Evolutionary conservation across 2,329 filamentous ascomycete genomes (phyloP).

Genomic region (Sclerotinia borealis): DNA sequence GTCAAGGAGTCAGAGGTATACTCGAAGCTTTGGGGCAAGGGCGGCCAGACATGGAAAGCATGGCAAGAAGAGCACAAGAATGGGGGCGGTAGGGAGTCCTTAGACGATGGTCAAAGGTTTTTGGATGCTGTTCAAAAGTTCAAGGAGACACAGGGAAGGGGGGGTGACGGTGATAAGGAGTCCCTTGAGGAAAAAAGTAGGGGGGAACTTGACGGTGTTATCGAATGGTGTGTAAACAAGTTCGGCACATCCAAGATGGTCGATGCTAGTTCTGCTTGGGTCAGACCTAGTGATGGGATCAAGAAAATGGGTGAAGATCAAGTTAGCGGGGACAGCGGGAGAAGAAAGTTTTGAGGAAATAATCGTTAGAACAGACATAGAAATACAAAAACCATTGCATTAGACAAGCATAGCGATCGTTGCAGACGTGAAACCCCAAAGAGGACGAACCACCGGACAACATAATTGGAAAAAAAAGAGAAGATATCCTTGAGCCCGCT

Average conservation of each 20-base stretch:
- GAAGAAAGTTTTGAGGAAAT: constrained; percentile 16
- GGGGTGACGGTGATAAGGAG: constrained; percentile 9
- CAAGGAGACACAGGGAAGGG: constrained; percentile 6
- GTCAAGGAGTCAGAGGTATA: constrained; percentile 36
- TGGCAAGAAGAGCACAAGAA: constrained; percentile 1
- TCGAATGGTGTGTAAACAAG: constrained; percentile 39
- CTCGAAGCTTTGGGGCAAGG: constrained; percentile 30
- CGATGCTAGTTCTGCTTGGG: constrained; percentile 37
- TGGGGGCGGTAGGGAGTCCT: constrained; percentile 4
- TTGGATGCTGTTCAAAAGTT: constrained; percentile 34
- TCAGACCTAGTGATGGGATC: constrained; percentile 16
- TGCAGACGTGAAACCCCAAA: constrained; percentile 23
- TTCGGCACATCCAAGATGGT: constrained; percentile 38
- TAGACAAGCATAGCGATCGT: constrained; percentile 23
- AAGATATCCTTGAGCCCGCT: constrained; percentile 13
- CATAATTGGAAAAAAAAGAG: constrained; percentile 13
- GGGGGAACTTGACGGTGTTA: constrained; percentile 37
- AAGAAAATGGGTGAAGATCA: constrained; percentile 13
- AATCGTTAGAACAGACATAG: constrained; percentile 6
- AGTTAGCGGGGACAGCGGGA: constrained; percentile 15
- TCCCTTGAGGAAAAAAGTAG: constrained; percentile 30
- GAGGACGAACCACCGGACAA: constrained; percentile 18
- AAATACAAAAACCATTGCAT: constrained; percentile 15
- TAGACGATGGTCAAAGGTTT: constrained; percentile 35
- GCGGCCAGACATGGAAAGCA: constrained; percentile 9